phyloP scores from a whole-genome alignment of 2,329 filamentous ascomycete genomes.

The Cadophora luteo-olivacea region DNA sequence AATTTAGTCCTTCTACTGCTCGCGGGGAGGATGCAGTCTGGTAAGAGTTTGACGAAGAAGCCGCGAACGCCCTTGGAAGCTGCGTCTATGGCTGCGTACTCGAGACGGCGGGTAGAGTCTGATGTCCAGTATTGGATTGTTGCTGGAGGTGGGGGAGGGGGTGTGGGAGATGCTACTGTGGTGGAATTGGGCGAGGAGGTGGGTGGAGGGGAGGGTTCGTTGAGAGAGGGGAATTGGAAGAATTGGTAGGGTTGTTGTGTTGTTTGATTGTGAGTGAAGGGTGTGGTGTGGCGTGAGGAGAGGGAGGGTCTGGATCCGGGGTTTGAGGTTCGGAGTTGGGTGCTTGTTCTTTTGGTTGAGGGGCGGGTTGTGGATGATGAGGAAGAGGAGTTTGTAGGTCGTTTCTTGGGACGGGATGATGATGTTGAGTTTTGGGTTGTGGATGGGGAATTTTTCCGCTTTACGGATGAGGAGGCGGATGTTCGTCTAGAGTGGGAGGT shows the following conservation, averaged over 20 bases:
- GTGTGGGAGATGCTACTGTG: constrained; percentile 49
- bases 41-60: constrained; percentile 65
- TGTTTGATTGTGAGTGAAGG: constrained; percentile 19
- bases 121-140: constrained; percentile 74
- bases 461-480: constrained; percentile 29
- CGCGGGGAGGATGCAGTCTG: constrained; percentile 64
- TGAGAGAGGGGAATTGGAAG: constrained; percentile 43
- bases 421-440: background rate
- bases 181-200: constrained; percentile 35
- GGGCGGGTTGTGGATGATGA: constrained; percentile 31
- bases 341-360: constrained; percentile 30
- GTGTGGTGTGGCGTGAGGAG: constrained; percentile 25
- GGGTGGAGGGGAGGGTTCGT: constrained; percentile 18
- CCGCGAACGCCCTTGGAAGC: constrained; percentile 65
- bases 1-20: constrained; percentile 58
- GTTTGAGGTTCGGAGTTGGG: constrained; percentile 14
- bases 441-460: constrained; percentile 1
- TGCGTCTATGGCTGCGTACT: constrained; percentile 72
- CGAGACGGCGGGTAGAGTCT: constrained; percentile 64
- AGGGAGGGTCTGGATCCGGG: constrained; percentile 21
- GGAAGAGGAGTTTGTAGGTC: constrained; percentile 28
- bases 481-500: constrained; percentile 29
- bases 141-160: constrained; percentile 56
- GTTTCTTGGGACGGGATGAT: constrained; percentile 23
- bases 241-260: constrained; percentile 35